Conservation (phyloP, 495 filamentous ascomycete genomes). For the Penicillium diatomitis region DNA sequence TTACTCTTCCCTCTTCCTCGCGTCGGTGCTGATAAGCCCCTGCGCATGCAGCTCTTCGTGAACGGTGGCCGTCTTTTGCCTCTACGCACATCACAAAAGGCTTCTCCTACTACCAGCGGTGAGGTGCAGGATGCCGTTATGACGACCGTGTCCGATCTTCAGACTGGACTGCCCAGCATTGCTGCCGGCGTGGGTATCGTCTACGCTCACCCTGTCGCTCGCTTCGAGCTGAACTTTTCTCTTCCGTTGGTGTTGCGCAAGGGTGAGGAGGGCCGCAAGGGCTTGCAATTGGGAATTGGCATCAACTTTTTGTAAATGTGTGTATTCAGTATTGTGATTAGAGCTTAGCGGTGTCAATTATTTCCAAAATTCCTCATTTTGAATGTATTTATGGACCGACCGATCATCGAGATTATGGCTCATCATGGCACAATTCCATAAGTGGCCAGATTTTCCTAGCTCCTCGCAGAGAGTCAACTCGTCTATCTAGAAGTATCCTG, state of each 20-base stretch:
- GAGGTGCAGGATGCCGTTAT: constrained; percentile 46
- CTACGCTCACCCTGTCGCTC: constrained; percentile 83
- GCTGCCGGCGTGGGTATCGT: constrained; percentile 85
- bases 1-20: constrained; percentile 76
- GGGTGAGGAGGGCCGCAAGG: constrained; percentile 83
- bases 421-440: too few relatives aligned
- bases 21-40: constrained; percentile 66
- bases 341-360: constrained; percentile 14
- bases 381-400: not conserved
- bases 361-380: constrained; percentile 4
- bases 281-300: constrained; percentile 84
- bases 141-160: constrained; percentile 52
- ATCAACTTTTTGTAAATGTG: constrained; percentile 75
- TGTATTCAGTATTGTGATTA: constrained; percentile 3
- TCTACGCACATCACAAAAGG: constrained; percentile 49
- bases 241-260: constrained; percentile 71
- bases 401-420: not conserved
- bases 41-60: constrained; percentile 81
- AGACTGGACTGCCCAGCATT: constrained; percentile 69
- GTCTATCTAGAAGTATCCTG: too few relatives aligned
- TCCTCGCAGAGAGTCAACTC: too few relatives aligned
- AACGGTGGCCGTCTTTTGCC: constrained; percentile 83
- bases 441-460: too few relatives aligned
- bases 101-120: constrained; percentile 39
- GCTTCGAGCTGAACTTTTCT: constrained; percentile 93